These are phyloP conservation scores for Syncephalastrum racemosum DNA, from an alignment of 371 early-diverging fungal genomes.

Conservation along the genomic window DNA sequence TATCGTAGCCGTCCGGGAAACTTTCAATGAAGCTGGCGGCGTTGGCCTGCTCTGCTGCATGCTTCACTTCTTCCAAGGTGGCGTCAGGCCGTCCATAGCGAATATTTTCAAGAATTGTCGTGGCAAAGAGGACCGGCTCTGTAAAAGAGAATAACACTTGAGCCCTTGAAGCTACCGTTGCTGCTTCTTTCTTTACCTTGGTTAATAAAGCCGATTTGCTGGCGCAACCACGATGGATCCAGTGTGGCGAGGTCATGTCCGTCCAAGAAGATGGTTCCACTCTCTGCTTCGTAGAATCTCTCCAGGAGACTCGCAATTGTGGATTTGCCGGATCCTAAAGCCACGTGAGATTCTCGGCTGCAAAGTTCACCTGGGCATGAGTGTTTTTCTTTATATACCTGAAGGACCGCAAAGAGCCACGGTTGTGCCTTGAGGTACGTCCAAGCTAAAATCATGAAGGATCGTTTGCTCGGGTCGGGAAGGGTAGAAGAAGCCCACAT, in stretches of 20 bases:
- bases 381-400: constrained; percentile 33
- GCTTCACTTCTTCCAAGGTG: constrained; percentile 56
- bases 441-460: constrained; percentile 56
- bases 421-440: constrained; percentile 62
- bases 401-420: constrained; percentile 71
- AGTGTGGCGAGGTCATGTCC: constrained; percentile 48
- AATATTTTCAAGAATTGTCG: constrained; percentile 76
- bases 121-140: constrained; percentile 74
- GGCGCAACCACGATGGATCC: constrained; percentile 60
- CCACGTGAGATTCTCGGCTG: neutral
- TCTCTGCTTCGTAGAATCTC: constrained; percentile 65
- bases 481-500: constrained; percentile 71
- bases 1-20: constrained; percentile 74
- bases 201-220: constrained; percentile 69
- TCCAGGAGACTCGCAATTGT: constrained; percentile 68
- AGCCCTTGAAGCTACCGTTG: neutral
- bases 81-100: constrained; percentile 59
- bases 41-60: constrained; percentile 73
- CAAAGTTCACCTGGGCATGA: constrained; percentile 2
- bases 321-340: constrained; percentile 59
- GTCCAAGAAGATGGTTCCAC: constrained; percentile 61
- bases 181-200: constrained; percentile 47
- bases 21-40: constrained; percentile 64
- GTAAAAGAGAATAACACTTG: neutral
- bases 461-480: constrained; percentile 64